Percentiles rank a stretch among this genome's conserved stretches.
These are phyloP conservation scores for Pseudonitzschia delicatissima DNA, from an alignment of 108 stramenopile species.

Conservation along the genomic window DNA sequence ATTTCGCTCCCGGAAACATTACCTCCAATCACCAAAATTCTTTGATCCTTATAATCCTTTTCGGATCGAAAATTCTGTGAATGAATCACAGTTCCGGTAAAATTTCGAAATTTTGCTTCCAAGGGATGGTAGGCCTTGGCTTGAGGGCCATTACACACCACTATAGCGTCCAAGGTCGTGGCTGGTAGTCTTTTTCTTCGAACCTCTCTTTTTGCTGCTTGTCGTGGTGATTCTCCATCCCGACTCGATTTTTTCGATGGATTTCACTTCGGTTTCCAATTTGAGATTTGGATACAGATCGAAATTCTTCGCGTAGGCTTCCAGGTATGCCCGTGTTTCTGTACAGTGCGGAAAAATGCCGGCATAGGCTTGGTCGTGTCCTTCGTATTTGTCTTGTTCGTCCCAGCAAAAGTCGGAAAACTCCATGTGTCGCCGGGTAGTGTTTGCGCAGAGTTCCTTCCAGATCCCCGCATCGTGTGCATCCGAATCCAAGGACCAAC, in stretches of 20 bases:
- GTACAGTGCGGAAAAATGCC: slow-evolving; percentile 6
- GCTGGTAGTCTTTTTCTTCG: too few relatives aligned
- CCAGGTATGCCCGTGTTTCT: slow-evolving; percentile 7
- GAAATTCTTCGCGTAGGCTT: slow-evolving; percentile 16
- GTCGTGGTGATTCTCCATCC: slow-evolving; percentile 1
- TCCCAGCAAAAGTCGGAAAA: slow-evolving; percentile 19
- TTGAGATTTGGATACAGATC: not conserved
- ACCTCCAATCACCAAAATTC: slow-evolving; percentile 7
- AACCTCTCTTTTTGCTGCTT: not conserved
- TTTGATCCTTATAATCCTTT: not conserved
- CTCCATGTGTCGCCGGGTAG: not conserved
- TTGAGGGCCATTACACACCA: slow-evolving; percentile 4
- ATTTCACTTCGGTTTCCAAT: slow-evolving; percentile 13
- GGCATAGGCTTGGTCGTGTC: slow-evolving; percentile 4
- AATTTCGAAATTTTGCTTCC: not conserved
- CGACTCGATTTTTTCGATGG: not conserved
- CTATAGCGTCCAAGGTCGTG: not conserved
- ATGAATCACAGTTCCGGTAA: slow-evolving; percentile 3
- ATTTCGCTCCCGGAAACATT: slow-evolving; percentile 8
- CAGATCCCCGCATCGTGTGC: not conserved
- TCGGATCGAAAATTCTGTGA: not conserved
- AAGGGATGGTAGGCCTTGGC: slow-evolving; percentile 8
- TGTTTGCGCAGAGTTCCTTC: slow-evolving; percentile 11
- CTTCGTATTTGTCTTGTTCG: not conserved
- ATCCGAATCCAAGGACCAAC: slow-evolving; percentile 3